A percentile compares a stretch with the other conserved stretches of the same genome.
Evolutionary conservation across 1,139 yeast genomes (phyloP).

Genomic region (Saccharomyces hybrid): DNA sequence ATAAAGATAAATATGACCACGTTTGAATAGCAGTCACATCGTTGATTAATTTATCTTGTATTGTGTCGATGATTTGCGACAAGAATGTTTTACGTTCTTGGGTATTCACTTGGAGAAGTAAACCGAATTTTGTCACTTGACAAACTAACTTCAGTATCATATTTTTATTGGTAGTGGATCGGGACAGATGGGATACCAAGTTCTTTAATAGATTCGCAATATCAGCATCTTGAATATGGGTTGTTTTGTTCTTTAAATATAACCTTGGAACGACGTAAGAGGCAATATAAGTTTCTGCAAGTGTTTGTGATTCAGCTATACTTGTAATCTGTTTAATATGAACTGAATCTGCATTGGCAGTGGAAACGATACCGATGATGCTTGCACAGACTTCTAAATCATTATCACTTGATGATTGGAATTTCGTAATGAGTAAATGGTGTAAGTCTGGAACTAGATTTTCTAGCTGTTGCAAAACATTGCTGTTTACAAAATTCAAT

Average conservation of each 20-base stretch:
- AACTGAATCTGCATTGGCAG: slow-evolving; percentile 36
- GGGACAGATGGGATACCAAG: slow-evolving; percentile 3
- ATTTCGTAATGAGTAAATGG: slow-evolving; percentile 1
- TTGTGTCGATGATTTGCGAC: slow-evolving; percentile 16
- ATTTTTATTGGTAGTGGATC: slow-evolving; percentile 17
- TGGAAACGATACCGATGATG: slow-evolving; percentile 41
- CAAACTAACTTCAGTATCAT: slow-evolving; percentile 42
- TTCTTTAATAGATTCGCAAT: slow-evolving; percentile 1
- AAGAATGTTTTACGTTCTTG: slow-evolving; percentile 20
- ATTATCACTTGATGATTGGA: slow-evolving; percentile 11
- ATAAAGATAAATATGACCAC: slow-evolving; percentile 48
- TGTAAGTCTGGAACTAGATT: slow-evolving; percentile 17
- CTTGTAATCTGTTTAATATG: slow-evolving; percentile 6
- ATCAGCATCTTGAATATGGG: not conserved
- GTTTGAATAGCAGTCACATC: slow-evolving; percentile 57
- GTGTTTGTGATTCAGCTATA: not conserved
- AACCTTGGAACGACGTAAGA: slow-evolving; percentile 50
- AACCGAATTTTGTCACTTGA: slow-evolving; percentile 57
- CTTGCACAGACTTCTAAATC: slow-evolving; percentile 36
- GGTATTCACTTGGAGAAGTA: slow-evolving; percentile 34
- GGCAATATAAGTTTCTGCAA: slow-evolving; percentile 34
- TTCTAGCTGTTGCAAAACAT: slow-evolving; percentile 18
- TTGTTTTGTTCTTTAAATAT: slow-evolving; percentile 29
- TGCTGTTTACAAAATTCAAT: slow-evolving; percentile 27
- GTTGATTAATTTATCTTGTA: slow-evolving; percentile 39